A percentile compares a stretch with the other conserved stretches of the same genome.
These are phyloP conservation scores for Diaporthe vaccinii DNA, from an alignment of 2,329 filamentous ascomycete species.

Conservation along the genomic window DNA sequence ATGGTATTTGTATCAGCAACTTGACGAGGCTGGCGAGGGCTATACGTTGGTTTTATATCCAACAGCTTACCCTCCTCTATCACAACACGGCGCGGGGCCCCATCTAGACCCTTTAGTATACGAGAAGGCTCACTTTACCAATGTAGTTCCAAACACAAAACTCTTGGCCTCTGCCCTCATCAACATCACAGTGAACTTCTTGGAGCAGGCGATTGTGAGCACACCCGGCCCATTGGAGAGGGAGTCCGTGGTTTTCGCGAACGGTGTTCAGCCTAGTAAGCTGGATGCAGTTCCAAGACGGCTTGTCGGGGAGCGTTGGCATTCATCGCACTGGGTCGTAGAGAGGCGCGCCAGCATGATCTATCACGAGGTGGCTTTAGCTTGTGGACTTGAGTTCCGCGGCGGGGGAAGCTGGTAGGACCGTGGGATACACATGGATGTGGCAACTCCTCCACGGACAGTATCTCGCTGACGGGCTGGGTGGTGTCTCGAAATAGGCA, in stretches of 20 bases:
- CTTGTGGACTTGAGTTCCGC: neutral
- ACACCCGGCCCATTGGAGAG: neutral
- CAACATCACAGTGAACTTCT: neutral
- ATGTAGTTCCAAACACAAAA: slow-evolving; percentile 25
- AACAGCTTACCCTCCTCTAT: neutral
- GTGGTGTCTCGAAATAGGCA: neutral
- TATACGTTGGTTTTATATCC: neutral
- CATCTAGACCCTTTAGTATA: slow-evolving; percentile 3
- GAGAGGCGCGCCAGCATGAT: neutral
- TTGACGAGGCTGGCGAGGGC: neutral
- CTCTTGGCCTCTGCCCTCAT: slow-evolving; percentile 10
- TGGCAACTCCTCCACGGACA: neutral
- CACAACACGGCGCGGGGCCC: neutral
- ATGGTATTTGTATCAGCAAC: neutral
- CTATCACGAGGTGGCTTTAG: slow-evolving; percentile 17
- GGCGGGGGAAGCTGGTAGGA: neutral
- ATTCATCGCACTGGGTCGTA: slow-evolving; percentile 10
- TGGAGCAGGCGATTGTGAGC: neutral
- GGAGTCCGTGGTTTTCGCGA: neutral
- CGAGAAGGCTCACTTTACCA: neutral
- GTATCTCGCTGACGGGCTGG: neutral
- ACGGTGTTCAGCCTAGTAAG: slow-evolving; percentile 1
- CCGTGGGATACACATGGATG: neutral
- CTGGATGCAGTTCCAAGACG: neutral
- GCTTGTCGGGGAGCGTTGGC: slow-evolving; percentile 10